Conservation (phyloP, 2,329 filamentous ascomycete species). For the Cryphonectria japonica region DNA sequence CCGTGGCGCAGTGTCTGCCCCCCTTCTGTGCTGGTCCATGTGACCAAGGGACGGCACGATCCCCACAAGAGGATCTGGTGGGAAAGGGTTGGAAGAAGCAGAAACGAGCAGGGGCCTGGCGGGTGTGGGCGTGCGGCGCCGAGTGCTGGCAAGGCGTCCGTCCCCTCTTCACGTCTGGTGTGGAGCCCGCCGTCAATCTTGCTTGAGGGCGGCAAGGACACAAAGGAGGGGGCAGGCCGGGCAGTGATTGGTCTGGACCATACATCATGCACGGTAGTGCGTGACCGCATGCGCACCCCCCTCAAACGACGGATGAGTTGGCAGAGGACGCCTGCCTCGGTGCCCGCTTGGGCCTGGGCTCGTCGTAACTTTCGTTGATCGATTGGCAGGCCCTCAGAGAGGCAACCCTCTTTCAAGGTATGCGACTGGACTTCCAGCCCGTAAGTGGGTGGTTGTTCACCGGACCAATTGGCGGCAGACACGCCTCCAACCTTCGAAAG, state of each 20-base stretch:
- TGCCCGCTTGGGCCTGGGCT: slow-evolving; percentile 8
- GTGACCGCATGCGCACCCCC: slow-evolving; percentile 16
- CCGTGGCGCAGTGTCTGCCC: not conserved
- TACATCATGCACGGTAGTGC: not conserved
- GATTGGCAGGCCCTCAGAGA: slow-evolving; percentile 5
- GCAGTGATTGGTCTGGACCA: slow-evolving; percentile 6
- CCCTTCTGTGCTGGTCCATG: not conserved
- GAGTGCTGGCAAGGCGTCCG: slow-evolving; percentile 7
- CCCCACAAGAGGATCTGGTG: slow-evolving; percentile 15
- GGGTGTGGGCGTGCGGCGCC: not conserved
- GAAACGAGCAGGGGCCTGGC: slow-evolving; percentile 3
- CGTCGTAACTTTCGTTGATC: slow-evolving; percentile 11
- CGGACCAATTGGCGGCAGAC: slow-evolving; percentile 16
- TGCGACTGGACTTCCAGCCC: not conserved
- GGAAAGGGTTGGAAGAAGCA: slow-evolving; percentile 18
- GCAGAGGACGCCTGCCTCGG: slow-evolving; percentile 14
- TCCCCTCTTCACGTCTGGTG: not conserved
- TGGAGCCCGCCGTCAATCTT: slow-evolving; percentile 15
- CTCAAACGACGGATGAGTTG: slow-evolving; percentile 14
- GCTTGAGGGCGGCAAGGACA: slow-evolving; percentile 8
- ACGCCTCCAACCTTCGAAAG: slow-evolving; percentile 10
- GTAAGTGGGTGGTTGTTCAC: not conserved
- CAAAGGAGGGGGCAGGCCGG: not conserved
- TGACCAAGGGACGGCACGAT: slow-evolving; percentile 16
- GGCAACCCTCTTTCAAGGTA: not conserved